A percentile compares a stretch with the other conserved stretches of the same genome.
These are phyloP conservation scores for Yamadazyma songkhlaensis DNA, from an alignment of 1,139 yeast genomes.

Conservation along the genomic window DNA sequence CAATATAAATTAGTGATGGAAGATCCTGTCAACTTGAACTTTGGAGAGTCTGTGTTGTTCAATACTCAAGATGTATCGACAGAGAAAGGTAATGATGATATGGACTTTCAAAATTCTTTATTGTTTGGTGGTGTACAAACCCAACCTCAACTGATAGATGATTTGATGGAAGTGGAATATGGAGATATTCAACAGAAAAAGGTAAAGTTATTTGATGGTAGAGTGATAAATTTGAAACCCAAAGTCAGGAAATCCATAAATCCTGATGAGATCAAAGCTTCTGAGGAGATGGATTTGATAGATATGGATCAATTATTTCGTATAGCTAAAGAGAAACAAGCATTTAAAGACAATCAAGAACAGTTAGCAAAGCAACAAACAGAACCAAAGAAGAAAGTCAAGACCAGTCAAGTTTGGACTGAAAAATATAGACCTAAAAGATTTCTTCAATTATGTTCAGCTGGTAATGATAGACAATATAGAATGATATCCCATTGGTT, in stretches of 20 bases:
- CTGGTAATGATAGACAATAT: conserved; percentile 83
- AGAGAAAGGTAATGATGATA: neutral
- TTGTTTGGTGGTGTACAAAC: conserved; percentile 1
- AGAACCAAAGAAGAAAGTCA: conserved; percentile 3
- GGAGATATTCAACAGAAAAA: conserved; percentile 12
- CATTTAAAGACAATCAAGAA: conserved; percentile 19
- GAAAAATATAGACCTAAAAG: conserved; percentile 81
- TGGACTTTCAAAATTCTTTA: conserved; percentile 4
- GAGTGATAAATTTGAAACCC: conserved; percentile 19
- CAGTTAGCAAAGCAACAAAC: conserved; percentile 7
- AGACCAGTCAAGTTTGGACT: conserved; percentile 32
- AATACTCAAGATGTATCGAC: neutral
- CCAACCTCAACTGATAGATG: neutral
- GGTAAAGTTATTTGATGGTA: conserved; percentile 27
- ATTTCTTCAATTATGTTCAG: conserved; percentile 59
- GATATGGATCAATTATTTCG: conserved; percentile 32
- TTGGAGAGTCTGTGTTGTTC: conserved; percentile 1
- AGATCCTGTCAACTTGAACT: conserved; percentile 1
- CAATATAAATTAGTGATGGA: conserved; percentile 1
- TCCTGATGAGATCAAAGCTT: conserved; percentile 6
- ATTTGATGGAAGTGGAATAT: conserved; percentile 1
- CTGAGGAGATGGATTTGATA: conserved; percentile 17
- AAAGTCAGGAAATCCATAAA: conserved; percentile 8
- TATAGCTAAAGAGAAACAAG: conserved; percentile 24
- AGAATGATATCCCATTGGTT: conserved; percentile 76